Percentiles rank a stretch among this genome's conserved stretches.
Evolutionary conservation across 148 eudicot species (phyloP).

Genomic region (Fallopia convolvulus): DNA sequence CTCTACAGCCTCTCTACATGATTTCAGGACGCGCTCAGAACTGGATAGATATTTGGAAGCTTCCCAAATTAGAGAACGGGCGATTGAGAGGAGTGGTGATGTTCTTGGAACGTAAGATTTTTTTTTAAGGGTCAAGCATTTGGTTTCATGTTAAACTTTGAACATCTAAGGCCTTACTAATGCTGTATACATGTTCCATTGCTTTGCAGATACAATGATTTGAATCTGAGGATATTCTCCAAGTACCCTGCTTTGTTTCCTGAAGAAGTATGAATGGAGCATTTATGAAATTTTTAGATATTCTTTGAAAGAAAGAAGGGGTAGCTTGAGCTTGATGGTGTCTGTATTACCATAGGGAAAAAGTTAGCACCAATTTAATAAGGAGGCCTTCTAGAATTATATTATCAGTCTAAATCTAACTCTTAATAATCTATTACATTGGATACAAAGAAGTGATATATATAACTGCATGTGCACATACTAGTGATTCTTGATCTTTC

Average conservation of each 20-base stretch:
- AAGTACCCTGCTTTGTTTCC: constrained; percentile 89
- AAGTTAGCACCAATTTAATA: not conserved
- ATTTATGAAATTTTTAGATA: constrained; percentile 2
- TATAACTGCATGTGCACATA: not conserved
- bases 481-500: not conserved
- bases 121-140: not conserved
- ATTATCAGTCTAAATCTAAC: not conserved
- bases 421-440: not conserved
- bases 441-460: not conserved
- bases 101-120: constrained; percentile 87
- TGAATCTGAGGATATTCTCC: constrained; percentile 78
- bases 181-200: not conserved
- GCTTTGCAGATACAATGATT: constrained; percentile 79
- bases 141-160: not conserved
- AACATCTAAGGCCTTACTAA: not conserved
- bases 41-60: constrained; percentile 90
- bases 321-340: not conserved
- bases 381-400: not conserved
- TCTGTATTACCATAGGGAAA: not conserved
- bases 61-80: constrained; percentile 86
- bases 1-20: constrained; percentile 60
- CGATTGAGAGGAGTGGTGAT: constrained; percentile 82
- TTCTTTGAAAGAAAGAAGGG: not conserved
- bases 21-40: constrained; percentile 96
- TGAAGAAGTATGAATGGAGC: constrained; percentile 50